These are phyloP conservation scores for Iris pallida DNA, from an alignment of 116 monocot genomes.

Conservation along the genomic window DNA sequence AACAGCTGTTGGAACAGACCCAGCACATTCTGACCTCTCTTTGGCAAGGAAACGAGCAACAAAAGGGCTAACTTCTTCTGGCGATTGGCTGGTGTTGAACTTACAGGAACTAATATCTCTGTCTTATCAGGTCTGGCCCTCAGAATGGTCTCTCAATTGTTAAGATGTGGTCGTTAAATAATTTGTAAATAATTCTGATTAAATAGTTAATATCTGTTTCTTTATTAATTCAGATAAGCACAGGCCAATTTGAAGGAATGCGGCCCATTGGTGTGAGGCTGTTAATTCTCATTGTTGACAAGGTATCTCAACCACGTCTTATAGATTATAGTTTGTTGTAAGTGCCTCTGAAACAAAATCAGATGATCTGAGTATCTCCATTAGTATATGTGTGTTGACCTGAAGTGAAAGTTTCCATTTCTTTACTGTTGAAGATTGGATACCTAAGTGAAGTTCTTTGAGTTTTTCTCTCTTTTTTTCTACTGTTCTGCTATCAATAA, in stretches of 20 bases:
- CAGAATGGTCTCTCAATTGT: neutral
- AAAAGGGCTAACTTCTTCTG: constrained; percentile 14
- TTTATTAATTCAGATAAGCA: constrained; percentile 67
- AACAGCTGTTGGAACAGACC: constrained; percentile 75
- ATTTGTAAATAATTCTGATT: too few relatives aligned
- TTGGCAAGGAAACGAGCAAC: constrained; percentile 53
- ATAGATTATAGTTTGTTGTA: too few relatives aligned
- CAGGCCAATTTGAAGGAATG: constrained; percentile 88
- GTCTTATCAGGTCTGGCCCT: constrained; percentile 81
- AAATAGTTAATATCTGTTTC: neutral
- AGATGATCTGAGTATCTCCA: too few relatives aligned
- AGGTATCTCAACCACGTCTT: constrained; percentile 40
- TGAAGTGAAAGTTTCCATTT: too few relatives aligned
- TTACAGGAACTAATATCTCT: constrained; percentile 81
- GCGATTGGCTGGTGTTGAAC: constrained; percentile 86
- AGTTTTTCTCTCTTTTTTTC: too few relatives aligned
- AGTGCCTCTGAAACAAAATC: too few relatives aligned
- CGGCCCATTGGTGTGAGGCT: constrained; percentile 80
- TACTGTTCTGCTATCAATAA: too few relatives aligned
- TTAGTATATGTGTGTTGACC: too few relatives aligned
- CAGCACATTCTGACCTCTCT: constrained; percentile 81
- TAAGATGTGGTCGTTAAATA: too few relatives aligned
- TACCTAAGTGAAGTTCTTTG: too few relatives aligned
- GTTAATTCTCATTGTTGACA: constrained; percentile 74
- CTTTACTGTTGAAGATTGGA: too few relatives aligned